Percentiles rank a stretch among this genome's conserved stretches.
Conservation (phyloP, 1,139 yeast species). For the Debaryomycetaceae sp. region DNA sequence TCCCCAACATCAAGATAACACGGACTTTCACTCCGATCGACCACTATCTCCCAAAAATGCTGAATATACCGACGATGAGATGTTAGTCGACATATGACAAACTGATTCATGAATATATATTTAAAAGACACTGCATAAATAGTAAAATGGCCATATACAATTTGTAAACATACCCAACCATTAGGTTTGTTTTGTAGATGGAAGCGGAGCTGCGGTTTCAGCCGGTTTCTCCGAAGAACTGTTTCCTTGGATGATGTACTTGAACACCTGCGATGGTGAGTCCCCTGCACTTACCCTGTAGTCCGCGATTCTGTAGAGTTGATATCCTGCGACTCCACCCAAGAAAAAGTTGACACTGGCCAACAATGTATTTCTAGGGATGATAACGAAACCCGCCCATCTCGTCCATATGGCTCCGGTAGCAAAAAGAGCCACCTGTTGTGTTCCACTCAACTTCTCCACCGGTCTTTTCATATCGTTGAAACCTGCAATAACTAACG, state of each 20-base stretch:
- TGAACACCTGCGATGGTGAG: conserved; percentile 48
- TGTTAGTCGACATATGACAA: neutral
- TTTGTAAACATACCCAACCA: neutral
- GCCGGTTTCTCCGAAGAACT: conserved; percentile 9
- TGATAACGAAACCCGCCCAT: conserved; percentile 90
- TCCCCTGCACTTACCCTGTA: conserved; percentile 57
- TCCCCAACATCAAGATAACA: neutral
- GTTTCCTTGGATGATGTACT: conserved; percentile 56
- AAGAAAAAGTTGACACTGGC: conserved; percentile 95
- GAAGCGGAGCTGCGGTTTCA: neutral
- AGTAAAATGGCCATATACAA: conserved; percentile 1
- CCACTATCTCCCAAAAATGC: neutral
- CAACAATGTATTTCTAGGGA: conserved; percentile 79
- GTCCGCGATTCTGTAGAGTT: conserved; percentile 64
- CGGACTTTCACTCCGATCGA: neutral
- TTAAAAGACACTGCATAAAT: neutral
- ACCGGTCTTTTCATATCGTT: conserved; percentile 87
- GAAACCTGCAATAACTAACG: conserved; percentile 85
- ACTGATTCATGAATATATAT: neutral
- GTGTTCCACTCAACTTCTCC: conserved; percentile 87
- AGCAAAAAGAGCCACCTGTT: conserved; percentile 82
- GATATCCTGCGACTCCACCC: conserved; percentile 87
- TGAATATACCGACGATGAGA: neutral
- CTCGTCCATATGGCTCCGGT: conserved; percentile 98
- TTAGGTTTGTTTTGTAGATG: neutral